Percentiles rank a stretch among this genome's conserved stretches.
Evolutionary conservation across 2,329 filamentous ascomycete species (phyloP).

Genomic region (Xylaria sp.): DNA sequence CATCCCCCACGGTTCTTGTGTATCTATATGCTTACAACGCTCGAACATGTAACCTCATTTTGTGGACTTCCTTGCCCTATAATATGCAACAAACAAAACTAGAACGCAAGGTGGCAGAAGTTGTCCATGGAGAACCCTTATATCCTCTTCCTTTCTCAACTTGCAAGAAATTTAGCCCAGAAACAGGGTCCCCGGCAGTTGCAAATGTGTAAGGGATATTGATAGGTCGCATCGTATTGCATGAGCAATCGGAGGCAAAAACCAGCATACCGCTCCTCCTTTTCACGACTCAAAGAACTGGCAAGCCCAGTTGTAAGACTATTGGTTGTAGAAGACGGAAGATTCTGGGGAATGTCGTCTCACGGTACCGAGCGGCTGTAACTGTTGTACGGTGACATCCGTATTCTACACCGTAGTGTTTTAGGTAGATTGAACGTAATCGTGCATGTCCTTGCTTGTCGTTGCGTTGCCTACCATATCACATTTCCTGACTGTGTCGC

Average conservation of each 20-base stretch:
- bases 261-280: conserved; percentile 7
- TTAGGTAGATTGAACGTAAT: not conserved
- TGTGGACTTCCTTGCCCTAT: conserved; percentile 10
- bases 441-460: not conserved
- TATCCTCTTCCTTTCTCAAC: not conserved
- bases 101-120: not conserved
- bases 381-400: conserved; percentile 9
- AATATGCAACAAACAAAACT: conserved; percentile 13
- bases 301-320: not conserved
- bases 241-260: conserved; percentile 7
- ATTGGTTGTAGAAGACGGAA: not conserved
- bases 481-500: not conserved
- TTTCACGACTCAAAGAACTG: conserved; percentile 10
- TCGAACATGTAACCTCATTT: conserved; percentile 12
- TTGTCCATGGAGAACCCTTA: conserved; percentile 10
- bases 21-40: not conserved
- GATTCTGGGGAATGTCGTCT: not conserved
- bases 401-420: not conserved
- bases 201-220: not conserved
- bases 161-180: not conserved
- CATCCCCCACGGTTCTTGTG: no score
- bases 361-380: conserved; percentile 4
- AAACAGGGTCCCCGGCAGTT: conserved; percentile 21
- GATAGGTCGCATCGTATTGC: conserved; percentile 21
- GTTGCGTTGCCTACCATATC: not conserved